Base-by-base conservation (phyloP, 257 asterid genomes). In the Thymus quinquecostatus region DNA sequence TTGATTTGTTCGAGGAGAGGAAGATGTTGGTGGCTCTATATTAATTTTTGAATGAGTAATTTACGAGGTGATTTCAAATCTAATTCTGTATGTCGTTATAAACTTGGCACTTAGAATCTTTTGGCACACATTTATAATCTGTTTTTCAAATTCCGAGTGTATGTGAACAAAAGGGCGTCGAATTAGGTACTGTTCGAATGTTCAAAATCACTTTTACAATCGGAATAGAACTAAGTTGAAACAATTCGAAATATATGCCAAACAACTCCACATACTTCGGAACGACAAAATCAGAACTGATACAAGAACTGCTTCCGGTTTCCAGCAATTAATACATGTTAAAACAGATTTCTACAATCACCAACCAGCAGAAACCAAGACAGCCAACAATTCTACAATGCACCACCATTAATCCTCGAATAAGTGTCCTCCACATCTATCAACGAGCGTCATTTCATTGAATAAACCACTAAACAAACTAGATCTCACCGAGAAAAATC, bases 401-500 rank as follows among this genome's bases (percentile, higher is more conserved):
- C 32, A 34, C 12, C 21, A 21, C 54, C 75, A 60, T 21, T 21
- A 43, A 48, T 47, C 70, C 60, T 64, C 61, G 29, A 34, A 75
- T 30, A 47, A 38, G 44, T 60, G 21, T 21, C 21, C 68, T n/a
- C 63, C 66, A 60, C 33, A 44, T 59, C 68, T 50, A 64, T 56
- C 67, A 41, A 76, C 36, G 71, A 72, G 47, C 34, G 47, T 53
- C 78, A 41, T 68, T 62, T 51, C 62, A 72, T 72, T 34, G 38
- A 34, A 34, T 7, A 38, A 66, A 56, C 53, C 78, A 70, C 63
- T 7, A 58, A 4, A 6, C 55, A 2, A 10, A 64, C 87, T 74
- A 92, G 36, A 92, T 83, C 77, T 92, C 99, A 80, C 98, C 99
- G 56, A 95, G 92, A 87, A 81, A 95, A 45, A 95, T 95, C 83